These are phyloP conservation scores for Nakataea oryzae DNA, from an alignment of 2,329 filamentous ascomycete species.

Conservation along the genomic window DNA sequence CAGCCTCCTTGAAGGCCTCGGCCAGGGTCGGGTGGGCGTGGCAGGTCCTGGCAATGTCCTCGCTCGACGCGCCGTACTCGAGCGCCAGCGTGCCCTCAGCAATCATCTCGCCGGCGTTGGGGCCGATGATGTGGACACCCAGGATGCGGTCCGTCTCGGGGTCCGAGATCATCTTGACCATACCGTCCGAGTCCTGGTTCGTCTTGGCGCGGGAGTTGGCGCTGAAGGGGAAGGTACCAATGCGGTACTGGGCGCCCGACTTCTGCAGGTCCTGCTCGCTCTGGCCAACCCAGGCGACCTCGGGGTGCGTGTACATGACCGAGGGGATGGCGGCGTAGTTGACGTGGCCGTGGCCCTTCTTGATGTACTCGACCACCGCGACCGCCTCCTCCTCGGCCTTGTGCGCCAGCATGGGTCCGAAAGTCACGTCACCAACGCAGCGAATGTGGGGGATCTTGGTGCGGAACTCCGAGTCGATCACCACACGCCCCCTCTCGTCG, in stretches of 20 bases:
- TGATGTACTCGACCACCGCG: constrained; percentile 91
- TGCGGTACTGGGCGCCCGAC: constrained; percentile 79
- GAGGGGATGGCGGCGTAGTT: constrained; percentile 97
- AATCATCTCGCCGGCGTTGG: constrained; percentile 98
- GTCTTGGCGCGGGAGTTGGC: constrained; percentile 99
- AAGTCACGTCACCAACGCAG: constrained; percentile 90
- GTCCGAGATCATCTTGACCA: constrained; percentile 96
- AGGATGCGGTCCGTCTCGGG: constrained; percentile 93
- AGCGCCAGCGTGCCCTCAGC: constrained; percentile 90
- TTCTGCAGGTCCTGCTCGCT: constrained; percentile 94
- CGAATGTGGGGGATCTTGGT: constrained; percentile 97
- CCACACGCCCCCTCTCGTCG: constrained; percentile 86
- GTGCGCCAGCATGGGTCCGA: constrained; percentile 97
- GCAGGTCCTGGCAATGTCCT: constrained; percentile 90
- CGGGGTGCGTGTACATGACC: constrained; percentile 99
- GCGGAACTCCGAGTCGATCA: constrained; percentile 98
- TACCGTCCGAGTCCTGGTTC: constrained; percentile 88
- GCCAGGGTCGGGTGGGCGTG: constrained; percentile 94
- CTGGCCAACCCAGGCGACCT: constrained; percentile 97
- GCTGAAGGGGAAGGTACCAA: constrained; percentile 92
- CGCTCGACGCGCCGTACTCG: constrained; percentile 90
- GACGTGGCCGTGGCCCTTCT: constrained; percentile 95
- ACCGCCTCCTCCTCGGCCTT: constrained; percentile 98
- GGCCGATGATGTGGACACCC: constrained; percentile 91
- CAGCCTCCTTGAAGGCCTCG: constrained; percentile 99